These are phyloP conservation scores for Starmerella khaoyaiensis DNA, from an alignment of 805 yeast genomes.

Conservation along the genomic window DNA sequence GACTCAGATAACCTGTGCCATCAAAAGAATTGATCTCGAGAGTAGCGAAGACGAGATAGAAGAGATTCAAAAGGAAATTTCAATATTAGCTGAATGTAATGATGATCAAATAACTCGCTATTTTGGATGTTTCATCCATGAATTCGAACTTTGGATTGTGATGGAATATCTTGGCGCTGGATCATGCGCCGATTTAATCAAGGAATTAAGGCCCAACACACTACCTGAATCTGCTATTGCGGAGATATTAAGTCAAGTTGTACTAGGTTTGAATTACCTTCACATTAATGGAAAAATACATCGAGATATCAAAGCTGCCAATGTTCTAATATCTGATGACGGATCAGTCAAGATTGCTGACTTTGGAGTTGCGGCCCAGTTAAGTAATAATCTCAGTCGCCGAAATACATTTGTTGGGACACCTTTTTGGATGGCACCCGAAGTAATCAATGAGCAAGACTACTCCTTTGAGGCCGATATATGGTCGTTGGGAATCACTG, in stretches of 20 bases:
- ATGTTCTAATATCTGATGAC: constrained; percentile 52
- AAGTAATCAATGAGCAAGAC: constrained; percentile 78
- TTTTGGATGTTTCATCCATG: constrained; percentile 57
- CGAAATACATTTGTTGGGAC: constrained; percentile 36
- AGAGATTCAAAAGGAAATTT: constrained; percentile 63
- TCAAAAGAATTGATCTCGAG: constrained; percentile 49
- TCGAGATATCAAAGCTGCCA: constrained; percentile 89
- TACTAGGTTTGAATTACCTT: constrained; percentile 50
- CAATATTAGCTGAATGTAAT: constrained; percentile 53
- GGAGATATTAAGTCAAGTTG: constrained; percentile 40
- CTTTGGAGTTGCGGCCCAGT: constrained; percentile 86
- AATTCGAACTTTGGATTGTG: constrained; percentile 60
- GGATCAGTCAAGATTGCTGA: constrained; percentile 85
- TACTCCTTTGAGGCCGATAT: constrained; percentile 62
- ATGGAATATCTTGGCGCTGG: constrained; percentile 80
- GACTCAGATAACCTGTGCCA: constrained; percentile 28
- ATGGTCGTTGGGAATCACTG: constrained; percentile 72
- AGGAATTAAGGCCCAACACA: constrained; percentile 34
- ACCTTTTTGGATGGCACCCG: constrained; percentile 98
- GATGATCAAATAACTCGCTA: constrained; percentile 51
- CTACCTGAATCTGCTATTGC: constrained; percentile 45
- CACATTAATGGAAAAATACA: constrained; percentile 69
- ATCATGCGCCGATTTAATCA: constrained; percentile 49
- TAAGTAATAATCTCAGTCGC: constrained; percentile 43
- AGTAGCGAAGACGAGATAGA: constrained; percentile 49